These are phyloP conservation scores for Epichloe gansuensis DNA, from an alignment of 2,329 filamentous ascomycete genomes.

Conservation along the genomic window DNA sequence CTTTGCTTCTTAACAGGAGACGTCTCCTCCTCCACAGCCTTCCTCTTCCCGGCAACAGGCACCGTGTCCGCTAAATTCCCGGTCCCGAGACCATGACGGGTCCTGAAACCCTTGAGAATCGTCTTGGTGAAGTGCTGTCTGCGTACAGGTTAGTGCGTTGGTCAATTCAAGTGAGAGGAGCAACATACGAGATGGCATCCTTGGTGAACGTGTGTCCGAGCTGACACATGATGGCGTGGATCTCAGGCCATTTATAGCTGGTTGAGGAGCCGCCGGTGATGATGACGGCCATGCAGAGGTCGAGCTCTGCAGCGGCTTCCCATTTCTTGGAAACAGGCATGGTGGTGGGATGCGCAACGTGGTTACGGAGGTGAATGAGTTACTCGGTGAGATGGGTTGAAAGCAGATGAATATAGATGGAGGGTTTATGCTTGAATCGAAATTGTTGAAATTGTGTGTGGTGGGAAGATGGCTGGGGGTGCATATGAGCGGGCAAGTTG, in stretches of 20 bases:
- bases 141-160: background rate
- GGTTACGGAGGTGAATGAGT: background rate
- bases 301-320: constrained; percentile 22
- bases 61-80: constrained; percentile 4
- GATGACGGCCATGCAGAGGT: constrained; percentile 26
- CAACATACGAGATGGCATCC: constrained; percentile 25
- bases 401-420: background rate
- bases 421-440: no score
- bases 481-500: background rate
- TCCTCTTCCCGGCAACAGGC: constrained; percentile 7
- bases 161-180: background rate
- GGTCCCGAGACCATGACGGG: constrained; percentile 12
- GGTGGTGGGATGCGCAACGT: constrained; percentile 8
- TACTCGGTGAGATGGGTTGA: no score
- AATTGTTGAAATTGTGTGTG: background rate
- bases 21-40: background rate
- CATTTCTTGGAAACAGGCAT: constrained; percentile 23
- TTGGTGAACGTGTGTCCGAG: constrained; percentile 24
- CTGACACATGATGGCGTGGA: constrained; percentile 18
- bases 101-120: constrained; percentile 23
- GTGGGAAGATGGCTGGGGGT: background rate
- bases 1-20: constrained; percentile 1
- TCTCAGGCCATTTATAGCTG: constrained; percentile 21
- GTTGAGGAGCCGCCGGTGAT: constrained; percentile 10
- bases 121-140: constrained; percentile 28